Conservation (phyloP, 1,284 basidiomycete genomes). For the Puccinia novopanici region DNA sequence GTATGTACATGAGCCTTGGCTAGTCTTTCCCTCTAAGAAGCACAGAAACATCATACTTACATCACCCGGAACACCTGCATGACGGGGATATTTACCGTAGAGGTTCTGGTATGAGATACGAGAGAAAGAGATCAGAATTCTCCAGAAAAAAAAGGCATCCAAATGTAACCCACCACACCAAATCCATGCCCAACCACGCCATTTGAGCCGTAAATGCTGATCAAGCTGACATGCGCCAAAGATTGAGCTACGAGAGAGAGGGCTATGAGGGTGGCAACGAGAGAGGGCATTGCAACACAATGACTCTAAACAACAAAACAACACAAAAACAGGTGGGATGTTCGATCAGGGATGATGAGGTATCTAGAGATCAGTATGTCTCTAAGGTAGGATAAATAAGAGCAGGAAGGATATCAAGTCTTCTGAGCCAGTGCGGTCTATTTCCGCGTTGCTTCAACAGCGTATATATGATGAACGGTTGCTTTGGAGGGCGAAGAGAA, state of each 20-base stretch:
- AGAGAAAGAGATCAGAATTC: neutral
- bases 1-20: neutral
- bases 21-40: neutral
- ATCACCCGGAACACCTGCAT: slow-evolving; percentile 12
- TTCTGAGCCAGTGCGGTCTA: no score
- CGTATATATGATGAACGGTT: no score
- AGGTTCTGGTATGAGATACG: neutral
- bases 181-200: slow-evolving; percentile 32
- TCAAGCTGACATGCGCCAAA: slow-evolving; percentile 15
- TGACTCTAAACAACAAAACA: no score
- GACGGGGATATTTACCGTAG: slow-evolving; percentile 43
- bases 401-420: no score
- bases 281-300: neutral
- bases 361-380: no score
- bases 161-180: slow-evolving; percentile 22
- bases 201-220: slow-evolving; percentile 36
- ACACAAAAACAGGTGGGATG: no score
- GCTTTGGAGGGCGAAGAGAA: no score
- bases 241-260: neutral
- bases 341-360: no score
- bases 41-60: neutral
- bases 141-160: neutral
- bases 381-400: no score
- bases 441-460: no score
- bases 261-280: neutral